Conservation (phyloP, 306 rosid species). For the Ormosia semicastrata region DNA sequence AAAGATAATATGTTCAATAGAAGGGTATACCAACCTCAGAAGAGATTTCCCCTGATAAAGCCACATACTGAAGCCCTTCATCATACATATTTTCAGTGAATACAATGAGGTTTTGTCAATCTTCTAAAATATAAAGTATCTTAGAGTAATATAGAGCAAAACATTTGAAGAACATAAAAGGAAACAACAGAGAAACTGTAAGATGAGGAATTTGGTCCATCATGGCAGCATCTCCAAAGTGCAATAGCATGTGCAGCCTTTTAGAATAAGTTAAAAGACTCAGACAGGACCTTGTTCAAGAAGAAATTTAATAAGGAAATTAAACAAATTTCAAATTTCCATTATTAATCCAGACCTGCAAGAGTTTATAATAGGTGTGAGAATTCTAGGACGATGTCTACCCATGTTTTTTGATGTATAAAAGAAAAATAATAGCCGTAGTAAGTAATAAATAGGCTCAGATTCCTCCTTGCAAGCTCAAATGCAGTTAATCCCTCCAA, state of each 20-base stretch:
- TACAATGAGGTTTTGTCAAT: conserved; percentile 27
- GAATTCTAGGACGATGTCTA: not conserved
- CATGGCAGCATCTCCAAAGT: conserved; percentile 18
- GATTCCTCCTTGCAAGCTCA: not conserved
- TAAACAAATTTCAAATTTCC: not conserved
- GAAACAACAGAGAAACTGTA: not conserved
- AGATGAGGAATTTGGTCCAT: conserved; percentile 14
- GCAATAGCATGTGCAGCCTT: not conserved
- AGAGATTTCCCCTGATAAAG: conserved; percentile 80
- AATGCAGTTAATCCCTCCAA: not conserved
- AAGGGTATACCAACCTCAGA: conserved; percentile 55
- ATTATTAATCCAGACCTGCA: conserved; percentile 3
- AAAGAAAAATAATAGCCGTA: not conserved
- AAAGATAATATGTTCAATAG: conserved; percentile 23
- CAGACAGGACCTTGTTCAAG: not conserved
- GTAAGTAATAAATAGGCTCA: conserved; percentile 4
- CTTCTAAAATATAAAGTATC: not conserved
- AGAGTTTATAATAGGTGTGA: not conserved
- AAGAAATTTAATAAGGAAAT: not conserved
- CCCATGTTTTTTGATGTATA: not conserved
- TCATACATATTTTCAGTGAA: conserved; percentile 33
- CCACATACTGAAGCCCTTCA: conserved; percentile 58
- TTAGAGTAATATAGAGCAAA: not conserved
- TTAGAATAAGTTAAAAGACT: conserved; percentile 13
- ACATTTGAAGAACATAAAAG: conserved; percentile 14